phyloP scores from a whole-genome alignment of 2,329 filamentous ascomycete species.

The Aspergillus caelatus region DNA sequence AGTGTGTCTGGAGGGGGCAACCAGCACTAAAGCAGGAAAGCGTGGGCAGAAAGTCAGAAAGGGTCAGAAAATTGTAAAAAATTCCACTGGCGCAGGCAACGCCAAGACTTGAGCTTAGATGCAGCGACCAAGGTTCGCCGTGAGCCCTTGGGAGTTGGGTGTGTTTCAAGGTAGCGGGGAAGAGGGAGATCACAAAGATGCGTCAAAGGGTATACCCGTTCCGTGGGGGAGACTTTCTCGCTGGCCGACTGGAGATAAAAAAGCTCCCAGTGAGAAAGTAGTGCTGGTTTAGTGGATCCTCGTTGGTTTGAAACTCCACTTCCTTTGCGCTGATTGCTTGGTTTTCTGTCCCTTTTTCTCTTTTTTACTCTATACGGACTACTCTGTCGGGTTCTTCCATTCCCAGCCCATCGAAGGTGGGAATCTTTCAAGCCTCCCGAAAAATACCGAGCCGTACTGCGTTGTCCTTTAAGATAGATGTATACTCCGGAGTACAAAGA shows the following conservation, averaged over 20 bases:
- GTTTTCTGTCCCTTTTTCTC: constrained; percentile 8
- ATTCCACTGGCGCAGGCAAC: constrained; percentile 17
- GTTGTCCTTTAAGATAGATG: background rate
- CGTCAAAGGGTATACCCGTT: constrained; percentile 38
- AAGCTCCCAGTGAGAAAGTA: constrained; percentile 13
- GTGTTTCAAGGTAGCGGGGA: constrained; percentile 40
- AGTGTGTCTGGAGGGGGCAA: constrained; percentile 13
- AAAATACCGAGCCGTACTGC: background rate
- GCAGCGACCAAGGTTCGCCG: constrained; percentile 36
- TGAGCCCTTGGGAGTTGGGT: constrained; percentile 20
- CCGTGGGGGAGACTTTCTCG: constrained; percentile 25
- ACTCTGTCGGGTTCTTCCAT: constrained; percentile 1
- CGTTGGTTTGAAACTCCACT: constrained; percentile 10
- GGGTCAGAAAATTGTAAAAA: constrained; percentile 5
- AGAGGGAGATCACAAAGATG: constrained; percentile 32
- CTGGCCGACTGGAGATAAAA: constrained; percentile 16
- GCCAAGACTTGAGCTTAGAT: constrained; percentile 35
- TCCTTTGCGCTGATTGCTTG: constrained; percentile 10
- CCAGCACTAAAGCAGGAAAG: constrained; percentile 23
- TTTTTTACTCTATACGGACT: background rate
- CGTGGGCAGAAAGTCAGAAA: constrained; percentile 21
- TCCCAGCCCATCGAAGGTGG: background rate
- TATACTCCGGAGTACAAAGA: background rate
- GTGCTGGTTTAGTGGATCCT: constrained; percentile 9
- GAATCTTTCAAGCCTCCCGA: background rate